phyloP scores from a whole-genome alignment of 345 rosid species.

The Leavenworthia alabamica region DNA sequence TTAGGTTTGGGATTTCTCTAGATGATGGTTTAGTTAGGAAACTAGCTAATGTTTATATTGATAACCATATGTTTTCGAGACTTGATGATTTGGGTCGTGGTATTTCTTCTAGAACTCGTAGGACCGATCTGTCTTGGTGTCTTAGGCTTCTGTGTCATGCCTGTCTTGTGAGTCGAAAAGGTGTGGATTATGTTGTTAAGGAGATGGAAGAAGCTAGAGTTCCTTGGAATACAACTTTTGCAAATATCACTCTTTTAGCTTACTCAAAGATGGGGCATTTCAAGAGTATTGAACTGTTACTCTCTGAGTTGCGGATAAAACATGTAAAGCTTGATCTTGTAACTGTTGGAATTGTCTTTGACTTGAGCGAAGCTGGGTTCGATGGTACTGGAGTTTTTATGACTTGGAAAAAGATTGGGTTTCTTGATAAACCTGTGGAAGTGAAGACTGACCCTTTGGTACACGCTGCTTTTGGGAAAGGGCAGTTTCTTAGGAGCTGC shows the following conservation, averaged over 20 bases:
- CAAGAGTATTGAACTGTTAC: conserved; percentile 33
- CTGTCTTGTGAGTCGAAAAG: conserved; percentile 51
- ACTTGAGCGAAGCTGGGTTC: conserved; percentile 38
- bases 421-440: conserved; percentile 44
- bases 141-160: conserved; percentile 57
- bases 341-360: conserved; percentile 54
- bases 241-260: conserved; percentile 45
- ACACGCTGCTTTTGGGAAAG: conserved; percentile 52
- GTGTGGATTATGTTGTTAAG: conserved; percentile 42
- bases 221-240: conserved; percentile 44
- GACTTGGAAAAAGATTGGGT: conserved; percentile 46
- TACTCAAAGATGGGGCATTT: conserved; percentile 54
- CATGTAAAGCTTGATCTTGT: conserved; percentile 56
- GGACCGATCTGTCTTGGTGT: conserved; percentile 51
- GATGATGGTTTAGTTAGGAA: conserved; percentile 51
- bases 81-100: conserved; percentile 46
- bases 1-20: conserved; percentile 28
- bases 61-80: conserved; percentile 61
- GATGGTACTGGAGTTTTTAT: conserved; percentile 35
- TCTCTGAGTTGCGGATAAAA: conserved; percentile 26
- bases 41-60: conserved; percentile 53
- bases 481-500: conserved; percentile 43
- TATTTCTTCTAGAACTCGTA: conserved; percentile 38
- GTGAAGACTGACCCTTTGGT: conserved; percentile 53
- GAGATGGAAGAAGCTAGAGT: conserved; percentile 51